phyloP scores from a whole-genome alignment of 2,329 filamentous ascomycete genomes.

The Aspergillus ochraceus region DNA sequence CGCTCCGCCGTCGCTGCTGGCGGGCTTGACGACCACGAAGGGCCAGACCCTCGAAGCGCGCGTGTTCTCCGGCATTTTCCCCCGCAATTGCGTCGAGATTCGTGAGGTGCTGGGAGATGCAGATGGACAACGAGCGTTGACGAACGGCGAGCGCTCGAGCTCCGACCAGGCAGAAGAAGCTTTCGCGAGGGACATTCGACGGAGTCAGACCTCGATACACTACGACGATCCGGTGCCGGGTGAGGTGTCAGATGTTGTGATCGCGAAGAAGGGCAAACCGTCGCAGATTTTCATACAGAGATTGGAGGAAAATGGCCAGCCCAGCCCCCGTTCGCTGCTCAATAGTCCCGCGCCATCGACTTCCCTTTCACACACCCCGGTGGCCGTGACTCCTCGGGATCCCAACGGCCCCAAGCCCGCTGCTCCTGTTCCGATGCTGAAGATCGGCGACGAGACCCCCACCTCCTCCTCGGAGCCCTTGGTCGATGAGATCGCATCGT shows the following conservation, averaged over 20 bases:
- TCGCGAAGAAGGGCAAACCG: slow-evolving; percentile 41
- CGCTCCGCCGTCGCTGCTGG: slow-evolving; percentile 86
- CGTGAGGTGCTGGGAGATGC: slow-evolving; percentile 83
- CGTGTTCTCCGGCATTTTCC: slow-evolving; percentile 98
- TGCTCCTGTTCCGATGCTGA: slow-evolving; percentile 93
- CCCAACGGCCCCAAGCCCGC: slow-evolving; percentile 69
- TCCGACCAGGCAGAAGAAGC: slow-evolving; percentile 33
- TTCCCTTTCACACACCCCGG: slow-evolving; percentile 36
- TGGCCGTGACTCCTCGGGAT: slow-evolving; percentile 51
- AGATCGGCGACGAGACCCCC: slow-evolving; percentile 94
- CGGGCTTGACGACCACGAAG: slow-evolving; percentile 84
- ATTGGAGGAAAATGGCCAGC: slow-evolving; percentile 33
- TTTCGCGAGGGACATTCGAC: slow-evolving; percentile 28
- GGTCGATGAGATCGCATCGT: slow-evolving; percentile 96
- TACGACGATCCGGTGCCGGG: slow-evolving; percentile 24
- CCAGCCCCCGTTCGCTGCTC: slow-evolving; percentile 32
- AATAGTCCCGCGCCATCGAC: slow-evolving; percentile 24
- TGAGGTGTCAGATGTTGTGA: slow-evolving; percentile 34
- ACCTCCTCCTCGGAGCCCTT: slow-evolving; percentile 85
- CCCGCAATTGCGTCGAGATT: slow-evolving; percentile 89
- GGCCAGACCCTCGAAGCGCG: slow-evolving; percentile 92
- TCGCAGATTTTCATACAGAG: slow-evolving; percentile 42
- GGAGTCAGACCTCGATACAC: slow-evolving; percentile 29
- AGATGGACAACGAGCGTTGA: slow-evolving; percentile 44
- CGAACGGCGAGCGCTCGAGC: slow-evolving; percentile 36